Evolutionary conservation across 1,284 basidiomycete genomes (phyloP), one percentile per base, ranked within the genome.

Genomic region (Psilocybe mexicana): DNA sequence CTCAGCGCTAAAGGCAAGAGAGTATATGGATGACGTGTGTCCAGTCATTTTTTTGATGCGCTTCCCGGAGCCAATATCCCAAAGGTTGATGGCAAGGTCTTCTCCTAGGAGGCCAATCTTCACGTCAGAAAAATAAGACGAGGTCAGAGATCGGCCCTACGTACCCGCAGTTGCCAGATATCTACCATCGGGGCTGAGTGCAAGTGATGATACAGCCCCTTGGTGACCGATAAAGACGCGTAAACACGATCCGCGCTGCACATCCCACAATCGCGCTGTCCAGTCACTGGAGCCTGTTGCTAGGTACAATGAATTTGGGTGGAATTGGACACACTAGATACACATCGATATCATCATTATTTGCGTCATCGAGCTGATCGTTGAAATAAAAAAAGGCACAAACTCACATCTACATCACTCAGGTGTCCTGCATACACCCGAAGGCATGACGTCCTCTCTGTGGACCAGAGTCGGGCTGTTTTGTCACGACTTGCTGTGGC

Each of bases 41-140:
- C 97, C 97, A 18, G 86, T 88, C 95, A 99, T 98, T 73, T 94
- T 96, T 79, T 99, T 99, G 66, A 99, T 88, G 47, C 94, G 85
- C 59, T 90, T 86, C 6, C 96, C 95, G 25, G 93, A 94, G 1
- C 93, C 93, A 48, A 99, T 80, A 69, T 99, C 96, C 97, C 97
- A 99, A 0, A 99, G 76, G 69, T 92, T 94, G 75, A 99, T 96
- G 2, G 90, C 86, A 18, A 93, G 81, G 70, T 98, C 97, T 69
- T 98, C 94, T 25, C 92, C 94, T 91, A 65, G 38, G 28, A 52
- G 55, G 53, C 36, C 58, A 25, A 55, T 24, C 40, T 23, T 24
- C 49, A n/a, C 40, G 12, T 33, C n/a, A 46, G 43, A 47, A 55
- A 55, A 56, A 25, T 43, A 36, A 44, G 14, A 43, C 45, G 18